Percentiles rank a stretch among this genome's conserved stretches.
Evolutionary conservation across 2,329 filamentous ascomycete species (phyloP).

Genomic region (Hymenoscyphus occultus): DNA sequence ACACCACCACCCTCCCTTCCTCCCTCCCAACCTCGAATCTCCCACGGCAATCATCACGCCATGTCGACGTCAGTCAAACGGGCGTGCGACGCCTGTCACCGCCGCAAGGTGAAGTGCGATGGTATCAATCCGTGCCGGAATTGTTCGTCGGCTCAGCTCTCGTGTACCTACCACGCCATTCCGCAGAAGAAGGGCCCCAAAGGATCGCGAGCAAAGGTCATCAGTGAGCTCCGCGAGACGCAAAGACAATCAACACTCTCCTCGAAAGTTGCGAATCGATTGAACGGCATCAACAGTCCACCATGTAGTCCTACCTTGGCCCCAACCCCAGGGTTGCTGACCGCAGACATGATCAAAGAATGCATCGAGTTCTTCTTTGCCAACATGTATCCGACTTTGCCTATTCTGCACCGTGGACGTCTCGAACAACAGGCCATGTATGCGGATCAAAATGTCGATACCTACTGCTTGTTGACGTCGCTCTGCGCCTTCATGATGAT

Average conservation of each 20-base stretch:
- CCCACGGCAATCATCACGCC: conserved; percentile 11
- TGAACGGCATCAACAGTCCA: conserved; percentile 53
- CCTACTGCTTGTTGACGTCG: conserved; percentile 63
- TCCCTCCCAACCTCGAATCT: not conserved
- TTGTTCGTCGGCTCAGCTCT: conserved; percentile 63
- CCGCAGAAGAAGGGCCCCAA: conserved; percentile 76
- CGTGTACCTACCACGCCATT: conserved; percentile 72
- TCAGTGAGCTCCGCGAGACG: conserved; percentile 68
- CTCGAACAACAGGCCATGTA: conserved; percentile 58
- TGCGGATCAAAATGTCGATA: conserved; percentile 60
- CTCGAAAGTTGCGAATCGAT: conserved; percentile 57
- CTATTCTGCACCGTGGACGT: conserved; percentile 57
- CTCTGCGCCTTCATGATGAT: conserved; percentile 67
- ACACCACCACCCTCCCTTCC: not conserved
- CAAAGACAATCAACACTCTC: conserved; percentile 65
- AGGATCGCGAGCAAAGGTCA: conserved; percentile 70
- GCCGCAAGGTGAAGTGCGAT: conserved; percentile 72
- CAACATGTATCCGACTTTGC: conserved; percentile 62
- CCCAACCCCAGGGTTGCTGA: conserved; percentile 59
- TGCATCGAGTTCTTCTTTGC: conserved; percentile 67
- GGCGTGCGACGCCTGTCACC: conserved; percentile 71
- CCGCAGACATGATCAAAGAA: conserved; percentile 60
- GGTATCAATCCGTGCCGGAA: conserved; percentile 69
- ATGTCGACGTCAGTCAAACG: conserved; percentile 45
- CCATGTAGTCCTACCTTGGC: conserved; percentile 47